These are phyloP conservation scores for Asterochloris sp. DNA, from an alignment of 139 green algal species.

Conservation along the genomic window DNA sequence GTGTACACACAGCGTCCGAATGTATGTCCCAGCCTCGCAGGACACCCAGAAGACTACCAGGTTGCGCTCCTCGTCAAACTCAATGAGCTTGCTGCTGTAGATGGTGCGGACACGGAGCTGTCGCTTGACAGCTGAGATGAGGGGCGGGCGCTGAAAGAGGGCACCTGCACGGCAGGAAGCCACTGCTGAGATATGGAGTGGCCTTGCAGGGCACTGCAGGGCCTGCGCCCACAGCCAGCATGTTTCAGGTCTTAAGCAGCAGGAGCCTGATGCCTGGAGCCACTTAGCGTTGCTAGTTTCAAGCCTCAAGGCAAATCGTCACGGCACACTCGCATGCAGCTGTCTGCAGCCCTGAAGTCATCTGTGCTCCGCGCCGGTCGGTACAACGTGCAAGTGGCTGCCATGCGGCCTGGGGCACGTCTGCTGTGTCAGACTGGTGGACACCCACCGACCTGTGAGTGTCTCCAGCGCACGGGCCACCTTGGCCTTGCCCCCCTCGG, in stretches of 20 bases:
- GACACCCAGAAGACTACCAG: slow-evolving; percentile 96
- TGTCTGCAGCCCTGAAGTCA: no score
- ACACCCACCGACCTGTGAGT: slow-evolving; percentile 40
- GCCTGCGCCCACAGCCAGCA: no score
- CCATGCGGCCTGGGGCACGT: no score
- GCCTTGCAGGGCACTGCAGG: no score
- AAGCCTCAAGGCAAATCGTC: no score
- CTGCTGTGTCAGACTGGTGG: no score
- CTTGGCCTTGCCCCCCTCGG: slow-evolving; percentile 56
- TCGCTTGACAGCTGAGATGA: slow-evolving; percentile 98
- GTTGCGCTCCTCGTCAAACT: slow-evolving; percentile 95
- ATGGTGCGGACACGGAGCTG: slow-evolving; percentile 98
- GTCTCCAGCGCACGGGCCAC: slow-evolving; percentile 70
- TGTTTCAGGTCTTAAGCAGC: neutral
- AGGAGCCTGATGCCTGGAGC: no score
- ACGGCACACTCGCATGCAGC: no score
- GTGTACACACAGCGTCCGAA: slow-evolving; percentile 97
- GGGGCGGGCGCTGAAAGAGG: slow-evolving; percentile 95
- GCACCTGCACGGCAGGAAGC: slow-evolving; percentile 8
- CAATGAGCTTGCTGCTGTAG: slow-evolving; percentile 90
- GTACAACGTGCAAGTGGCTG: no score
- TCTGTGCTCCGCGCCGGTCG: no score
- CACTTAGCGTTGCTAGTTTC: no score
- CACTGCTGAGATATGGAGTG: no score
- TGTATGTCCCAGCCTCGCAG: slow-evolving; percentile 97